Conservation (phyloP, 2,329 filamentous ascomycete genomes). For the Microdochium paspali region DNA sequence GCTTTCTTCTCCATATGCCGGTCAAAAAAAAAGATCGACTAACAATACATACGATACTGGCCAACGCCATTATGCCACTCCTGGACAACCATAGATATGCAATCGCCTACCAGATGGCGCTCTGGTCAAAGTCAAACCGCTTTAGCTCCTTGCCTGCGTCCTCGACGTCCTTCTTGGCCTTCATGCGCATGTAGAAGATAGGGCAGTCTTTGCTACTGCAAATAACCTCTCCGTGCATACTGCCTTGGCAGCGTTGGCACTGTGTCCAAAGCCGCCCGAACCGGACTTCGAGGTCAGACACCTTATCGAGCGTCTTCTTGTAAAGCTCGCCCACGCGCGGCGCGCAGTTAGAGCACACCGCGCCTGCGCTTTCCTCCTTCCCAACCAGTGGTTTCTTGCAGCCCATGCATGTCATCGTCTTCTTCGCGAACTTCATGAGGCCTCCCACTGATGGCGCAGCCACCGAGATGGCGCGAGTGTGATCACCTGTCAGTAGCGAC, state of each 20-base stretch:
- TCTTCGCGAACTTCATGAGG: conserved; percentile 97
- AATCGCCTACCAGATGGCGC: conserved; percentile 44
- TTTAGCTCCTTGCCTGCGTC: conserved; percentile 85
- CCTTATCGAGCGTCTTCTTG: conserved; percentile 78
- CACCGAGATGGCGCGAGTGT: conserved; percentile 89
- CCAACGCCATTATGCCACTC: too few species aligned
- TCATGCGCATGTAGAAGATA: conserved; percentile 99
- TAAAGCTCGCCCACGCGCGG: conserved; percentile 87
- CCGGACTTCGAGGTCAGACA: conserved; percentile 84
- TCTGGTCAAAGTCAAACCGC: conserved; percentile 80
- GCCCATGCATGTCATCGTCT: conserved; percentile 96
- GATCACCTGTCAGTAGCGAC: conserved; percentile 79
- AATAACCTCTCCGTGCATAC: conserved; percentile 97
- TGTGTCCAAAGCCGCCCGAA: conserved; percentile 96
- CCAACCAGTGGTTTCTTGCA: conserved; percentile 91
- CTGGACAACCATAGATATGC: neutral
- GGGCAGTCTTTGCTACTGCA: conserved; percentile 94
- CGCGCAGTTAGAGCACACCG: conserved; percentile 79
- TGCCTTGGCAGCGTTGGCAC: conserved; percentile 94
- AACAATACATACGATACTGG: too few species aligned
- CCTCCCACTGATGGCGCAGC: conserved; percentile 86
- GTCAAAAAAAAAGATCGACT: too few species aligned
- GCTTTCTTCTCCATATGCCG: too few species aligned
- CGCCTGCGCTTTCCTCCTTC: conserved; percentile 71
- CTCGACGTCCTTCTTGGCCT: conserved; percentile 97